phyloP scores from a whole-genome alignment of 192 early-diverging fungal genomes.

The Coemansia sp. region DNA sequence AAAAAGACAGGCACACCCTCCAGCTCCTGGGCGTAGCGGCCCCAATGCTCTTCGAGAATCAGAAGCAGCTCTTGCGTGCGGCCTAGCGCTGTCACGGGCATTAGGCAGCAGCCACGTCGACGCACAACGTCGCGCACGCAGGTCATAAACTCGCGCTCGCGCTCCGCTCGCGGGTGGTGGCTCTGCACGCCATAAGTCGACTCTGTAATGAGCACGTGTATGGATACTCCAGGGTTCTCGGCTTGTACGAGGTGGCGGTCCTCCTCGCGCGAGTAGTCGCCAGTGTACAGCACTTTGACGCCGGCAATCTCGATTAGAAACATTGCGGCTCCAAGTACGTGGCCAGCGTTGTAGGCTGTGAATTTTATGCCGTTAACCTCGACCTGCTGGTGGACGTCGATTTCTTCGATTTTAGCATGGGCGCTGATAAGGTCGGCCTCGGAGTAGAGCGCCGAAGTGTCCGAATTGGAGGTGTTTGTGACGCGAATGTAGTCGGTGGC shows the following conservation, averaged over 20 bases:
- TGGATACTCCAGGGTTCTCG: constrained; percentile 78
- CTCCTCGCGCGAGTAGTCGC: constrained; percentile 98
- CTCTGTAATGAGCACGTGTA: constrained; percentile 94
- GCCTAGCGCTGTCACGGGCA: constrained; percentile 97
- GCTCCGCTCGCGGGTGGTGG: constrained; percentile 89
- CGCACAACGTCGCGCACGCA: constrained; percentile 80
- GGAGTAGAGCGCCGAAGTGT: constrained; percentile 83
- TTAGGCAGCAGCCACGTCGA: constrained; percentile 85
- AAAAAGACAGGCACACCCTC: constrained; percentile 95
- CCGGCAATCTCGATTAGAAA: constrained; percentile 90
- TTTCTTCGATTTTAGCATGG: constrained; percentile 87
- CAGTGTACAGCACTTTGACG: constrained; percentile 91
- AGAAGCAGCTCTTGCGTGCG: constrained; percentile 94
- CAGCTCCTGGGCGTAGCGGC: constrained; percentile 71
- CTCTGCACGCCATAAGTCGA: constrained; percentile 96
- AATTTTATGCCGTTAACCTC: constrained; percentile 95
- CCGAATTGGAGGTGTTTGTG: constrained; percentile 51
- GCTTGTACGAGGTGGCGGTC: constrained; percentile 98
- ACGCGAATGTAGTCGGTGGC: constrained; percentile 93
- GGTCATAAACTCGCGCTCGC: constrained; percentile 86
- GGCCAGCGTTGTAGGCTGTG: constrained; percentile 95
- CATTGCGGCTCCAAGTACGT: constrained; percentile 98
- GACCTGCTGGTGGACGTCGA: constrained; percentile 95
- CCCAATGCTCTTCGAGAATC: constrained; percentile 98
- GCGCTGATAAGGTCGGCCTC: constrained; percentile 81